Evolutionary conservation across 1,139 yeast species (phyloP).

Genomic region (Pichia sp.): DNA sequence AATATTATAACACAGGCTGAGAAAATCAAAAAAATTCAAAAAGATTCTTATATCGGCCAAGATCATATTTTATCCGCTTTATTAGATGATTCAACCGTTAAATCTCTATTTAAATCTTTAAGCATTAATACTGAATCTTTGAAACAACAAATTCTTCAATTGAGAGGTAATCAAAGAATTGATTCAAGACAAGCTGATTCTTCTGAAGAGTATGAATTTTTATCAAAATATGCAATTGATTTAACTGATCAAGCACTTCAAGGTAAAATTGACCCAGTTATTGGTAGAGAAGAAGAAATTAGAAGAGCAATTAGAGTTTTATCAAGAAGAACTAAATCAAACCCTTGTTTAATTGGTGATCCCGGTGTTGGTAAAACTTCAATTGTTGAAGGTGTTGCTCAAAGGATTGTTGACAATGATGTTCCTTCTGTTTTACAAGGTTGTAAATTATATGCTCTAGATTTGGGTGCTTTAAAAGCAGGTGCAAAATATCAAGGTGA

Average conservation of each 20-base stretch:
- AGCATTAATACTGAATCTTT: constrained; percentile 64
- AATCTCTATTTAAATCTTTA: constrained; percentile 69
- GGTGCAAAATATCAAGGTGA: constrained; percentile 99
- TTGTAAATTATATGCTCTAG: constrained; percentile 78
- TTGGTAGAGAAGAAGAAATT: constrained; percentile 97
- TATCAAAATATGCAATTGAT: constrained; percentile 85
- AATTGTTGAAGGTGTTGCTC: constrained; percentile 97
- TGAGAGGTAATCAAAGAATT: constrained; percentile 87
- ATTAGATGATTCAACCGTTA: constrained; percentile 67
- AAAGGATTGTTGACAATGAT: constrained; percentile 90
- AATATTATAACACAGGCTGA: constrained; percentile 31
- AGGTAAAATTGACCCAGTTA: constrained; percentile 96
- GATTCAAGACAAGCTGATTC: constrained; percentile 95
- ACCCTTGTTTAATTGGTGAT: constrained; percentile 95
- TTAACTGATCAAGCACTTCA: constrained; percentile 86
- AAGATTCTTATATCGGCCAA: constrained; percentile 87
- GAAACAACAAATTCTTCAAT: constrained; percentile 71
- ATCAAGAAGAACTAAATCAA: constrained; percentile 93
- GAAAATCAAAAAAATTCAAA: constrained; percentile 77
- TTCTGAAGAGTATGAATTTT: constrained; percentile 73
- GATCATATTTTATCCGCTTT: constrained; percentile 87
- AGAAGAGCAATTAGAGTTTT: constrained; percentile 89
- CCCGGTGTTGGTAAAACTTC: constrained; percentile 99
- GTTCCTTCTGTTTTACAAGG: constrained; percentile 83
- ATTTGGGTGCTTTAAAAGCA: constrained; percentile 92